Evolutionary conservation across 179 eudicot species (phyloP).

Genomic region (Amaranthus tricolor): DNA sequence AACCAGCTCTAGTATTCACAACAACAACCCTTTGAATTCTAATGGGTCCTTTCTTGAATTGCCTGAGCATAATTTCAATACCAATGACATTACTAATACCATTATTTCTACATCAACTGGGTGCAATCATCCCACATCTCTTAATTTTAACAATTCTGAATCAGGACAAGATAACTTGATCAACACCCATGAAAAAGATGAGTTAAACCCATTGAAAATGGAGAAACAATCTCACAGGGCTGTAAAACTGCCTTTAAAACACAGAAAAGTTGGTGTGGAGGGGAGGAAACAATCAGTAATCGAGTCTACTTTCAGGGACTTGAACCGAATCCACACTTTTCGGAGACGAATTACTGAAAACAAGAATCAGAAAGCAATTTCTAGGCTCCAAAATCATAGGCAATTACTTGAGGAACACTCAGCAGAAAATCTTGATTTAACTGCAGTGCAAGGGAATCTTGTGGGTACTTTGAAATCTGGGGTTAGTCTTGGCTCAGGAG

Average conservation of each 20-base stretch:
- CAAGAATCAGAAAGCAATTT: constrained; percentile 52
- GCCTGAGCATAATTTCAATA: constrained; percentile 43
- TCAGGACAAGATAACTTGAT: constrained; percentile 17
- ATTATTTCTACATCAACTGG: constrained; percentile 40
- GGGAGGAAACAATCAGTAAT: constrained; percentile 34
- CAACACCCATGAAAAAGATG: constrained; percentile 12
- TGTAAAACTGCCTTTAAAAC: constrained; percentile 65
- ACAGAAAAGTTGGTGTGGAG: constrained; percentile 27
- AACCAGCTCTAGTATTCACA: constrained; percentile 18
- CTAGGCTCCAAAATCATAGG: constrained; percentile 37
- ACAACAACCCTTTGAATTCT: constrained; percentile 23
- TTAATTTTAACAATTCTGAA: constrained; percentile 16
- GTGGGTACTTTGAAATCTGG: constrained; percentile 65
- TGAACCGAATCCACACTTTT: constrained; percentile 61
- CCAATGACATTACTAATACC: constrained; percentile 36
- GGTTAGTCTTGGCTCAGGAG: constrained; percentile 52
- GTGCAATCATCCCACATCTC: constrained; percentile 40
- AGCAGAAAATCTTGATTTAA: constrained; percentile 23
- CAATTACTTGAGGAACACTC: constrained; percentile 29
- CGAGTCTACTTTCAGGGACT: constrained; percentile 55
- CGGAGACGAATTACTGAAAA: constrained; percentile 59
- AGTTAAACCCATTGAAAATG: not conserved
- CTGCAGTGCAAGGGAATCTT: constrained; percentile 46
- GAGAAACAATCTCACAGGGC: constrained; percentile 22
- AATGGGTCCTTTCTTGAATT: constrained; percentile 48